Percentiles rank a stretch among this genome's conserved stretches.
Evolutionary conservation across 345 rosid genomes (phyloP).

Genomic region (Eucalyptus regnans): DNA sequence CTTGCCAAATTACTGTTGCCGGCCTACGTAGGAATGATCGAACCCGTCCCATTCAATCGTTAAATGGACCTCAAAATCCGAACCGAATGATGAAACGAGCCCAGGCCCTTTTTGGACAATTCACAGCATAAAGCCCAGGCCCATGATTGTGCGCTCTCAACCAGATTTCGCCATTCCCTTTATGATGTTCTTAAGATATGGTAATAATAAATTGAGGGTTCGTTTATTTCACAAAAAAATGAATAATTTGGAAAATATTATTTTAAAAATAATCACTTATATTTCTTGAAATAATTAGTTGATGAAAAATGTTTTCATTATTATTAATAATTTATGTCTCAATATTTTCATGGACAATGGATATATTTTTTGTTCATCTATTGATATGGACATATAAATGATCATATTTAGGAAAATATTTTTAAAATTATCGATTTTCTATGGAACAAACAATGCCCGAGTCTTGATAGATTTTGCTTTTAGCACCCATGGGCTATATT

Average conservation of each 20-base stretch:
- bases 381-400: too few species aligned
- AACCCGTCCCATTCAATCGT: not conserved
- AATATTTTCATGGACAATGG: not conserved
- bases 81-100: not conserved
- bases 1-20: not conserved
- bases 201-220: accelerated
- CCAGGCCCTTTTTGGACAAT: not conserved
- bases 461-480: not conserved
- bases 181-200: not conserved
- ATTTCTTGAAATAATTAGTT: too few species aligned
- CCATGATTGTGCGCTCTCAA: not conserved
- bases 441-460: not conserved
- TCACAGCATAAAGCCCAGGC: not conserved
- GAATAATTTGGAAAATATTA: too few species aligned
- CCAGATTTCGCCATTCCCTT: not conserved
- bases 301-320: not conserved
- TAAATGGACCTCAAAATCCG: not conserved
- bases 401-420: too few species aligned
- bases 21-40: not conserved
- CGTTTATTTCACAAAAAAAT: too few species aligned
- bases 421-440: too few species aligned
- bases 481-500: not conserved
- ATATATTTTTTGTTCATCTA: too few species aligned
- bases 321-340: too few species aligned
- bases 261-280: too few species aligned